Conservation (phyloP, 108 stramenopile genomes). For the Fistulifera pelliculosa region DNA sequence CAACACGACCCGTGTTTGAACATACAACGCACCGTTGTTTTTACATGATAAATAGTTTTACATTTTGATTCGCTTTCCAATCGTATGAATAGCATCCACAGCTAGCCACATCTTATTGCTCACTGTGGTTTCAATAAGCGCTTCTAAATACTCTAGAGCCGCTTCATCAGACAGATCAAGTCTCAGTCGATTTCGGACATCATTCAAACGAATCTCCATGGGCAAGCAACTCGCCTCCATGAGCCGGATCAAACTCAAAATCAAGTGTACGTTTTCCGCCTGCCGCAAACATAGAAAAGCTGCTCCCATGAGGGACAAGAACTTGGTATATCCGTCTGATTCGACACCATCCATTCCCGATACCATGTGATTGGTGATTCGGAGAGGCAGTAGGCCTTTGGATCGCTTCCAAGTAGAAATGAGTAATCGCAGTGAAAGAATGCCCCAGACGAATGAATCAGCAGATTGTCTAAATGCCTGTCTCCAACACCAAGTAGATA, state of each 20-base stretch:
- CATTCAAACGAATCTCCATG: constrained; percentile 50
- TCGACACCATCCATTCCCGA: constrained; percentile 77
- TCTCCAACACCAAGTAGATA: constrained; percentile 91
- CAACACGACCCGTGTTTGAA: too few species aligned
- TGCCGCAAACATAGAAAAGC: constrained; percentile 72
- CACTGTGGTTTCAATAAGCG: constrained; percentile 66
- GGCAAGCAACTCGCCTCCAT: constrained; percentile 50
- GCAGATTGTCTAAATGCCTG: constrained; percentile 80
- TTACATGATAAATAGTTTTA: too few species aligned
- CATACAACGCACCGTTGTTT: too few species aligned
- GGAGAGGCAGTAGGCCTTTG: constrained; percentile 80
- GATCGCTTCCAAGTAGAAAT: constrained; percentile 80
- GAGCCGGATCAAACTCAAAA: constrained; percentile 56
- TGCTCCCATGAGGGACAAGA: constrained; percentile 69
- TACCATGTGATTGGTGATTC: constrained; percentile 83
- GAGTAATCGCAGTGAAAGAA: constrained; percentile 85
- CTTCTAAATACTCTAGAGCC: constrained; percentile 67
- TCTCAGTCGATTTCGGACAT: constrained; percentile 55
- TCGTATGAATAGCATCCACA: constrained; percentile 77
- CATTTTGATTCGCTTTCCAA: constrained; percentile 63
- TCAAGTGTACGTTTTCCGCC: constrained; percentile 59
- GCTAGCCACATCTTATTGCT: constrained; percentile 78
- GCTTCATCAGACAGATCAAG: constrained; percentile 66
- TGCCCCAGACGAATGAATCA: constrained; percentile 72
- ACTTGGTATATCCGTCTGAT: constrained; percentile 74